Base-by-base conservation (phyloP, 306 rosid genomes). In the Glycine soja region DNA sequence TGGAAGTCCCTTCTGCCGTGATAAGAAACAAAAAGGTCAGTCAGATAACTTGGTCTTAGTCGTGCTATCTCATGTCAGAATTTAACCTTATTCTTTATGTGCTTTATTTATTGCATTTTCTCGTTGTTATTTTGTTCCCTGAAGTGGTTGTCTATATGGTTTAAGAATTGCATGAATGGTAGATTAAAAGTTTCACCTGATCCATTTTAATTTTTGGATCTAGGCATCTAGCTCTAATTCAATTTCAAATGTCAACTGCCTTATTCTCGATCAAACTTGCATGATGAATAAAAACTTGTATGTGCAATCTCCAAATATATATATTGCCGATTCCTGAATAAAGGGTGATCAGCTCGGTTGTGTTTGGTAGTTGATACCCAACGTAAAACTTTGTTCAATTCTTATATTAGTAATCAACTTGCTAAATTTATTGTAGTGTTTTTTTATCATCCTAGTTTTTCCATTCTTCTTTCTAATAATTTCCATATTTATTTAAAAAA, bases 1-100 rank as follows among this genome's bases (percentile, higher is more conserved):
- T 77, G 92, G 93, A 82, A 95, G 99, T 79, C 8, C 69, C 18
- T 84, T 13, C 10, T 95, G 99, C 87, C 90, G 94, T 59, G 88
- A 81, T 70, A 79, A 56, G 62, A 47, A 91, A 65, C 61, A 68
- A 11, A 86, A 89, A 89, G 95, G 92, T 85, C 48, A 82, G 92
- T 58, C 30, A 32, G 66, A 24, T 70, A 59, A 51, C 51, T 76
- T 68, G 66, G 5, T 13, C 51, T 4, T 56, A 30, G 34, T 56
- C 36, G 9, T 73, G 75, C 81, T 43, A 42, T 80, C 47, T 15
- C 36, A 11, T 59, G 16, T 18, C 24, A 19, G 24, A 19, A 19
- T 19, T 19, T 19, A 19, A 19, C 24, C 1, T 19, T 19, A 19
- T 69, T 34, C 46, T 42, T 42, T 78, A 59, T 7, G 43, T 24